A percentile compares a stretch with the other conserved stretches of the same genome.
phyloP scores from a whole-genome alignment of 257 asterid species.

The Rauvolfia tetraphylla region DNA sequence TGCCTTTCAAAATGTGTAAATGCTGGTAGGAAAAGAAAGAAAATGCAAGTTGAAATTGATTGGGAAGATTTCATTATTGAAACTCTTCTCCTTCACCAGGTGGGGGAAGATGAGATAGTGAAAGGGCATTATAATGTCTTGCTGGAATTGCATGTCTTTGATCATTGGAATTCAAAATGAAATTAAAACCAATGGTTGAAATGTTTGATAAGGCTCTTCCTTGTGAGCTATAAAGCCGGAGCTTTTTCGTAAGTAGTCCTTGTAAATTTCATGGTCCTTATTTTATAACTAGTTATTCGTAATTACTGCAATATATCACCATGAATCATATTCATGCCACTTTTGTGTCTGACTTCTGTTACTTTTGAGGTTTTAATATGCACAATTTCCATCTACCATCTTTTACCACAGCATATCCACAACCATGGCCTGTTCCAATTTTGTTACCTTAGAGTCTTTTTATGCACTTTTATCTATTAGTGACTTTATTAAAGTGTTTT shows the following conservation, averaged over 20 bases:
- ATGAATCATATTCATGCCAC: neutral
- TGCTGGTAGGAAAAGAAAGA: constrained; percentile 39
- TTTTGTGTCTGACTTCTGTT: neutral
- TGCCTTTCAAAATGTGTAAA: constrained; percentile 24
- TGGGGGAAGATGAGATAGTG: constrained; percentile 71
- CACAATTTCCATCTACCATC: neutral
- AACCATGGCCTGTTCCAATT: neutral
- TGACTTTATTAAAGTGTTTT: neutral
- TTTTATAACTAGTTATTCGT: neutral
- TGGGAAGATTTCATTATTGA: constrained; percentile 88
- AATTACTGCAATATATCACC: neutral
- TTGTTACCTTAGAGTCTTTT: neutral
- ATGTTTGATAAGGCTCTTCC: neutral
- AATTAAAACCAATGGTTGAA: neutral
- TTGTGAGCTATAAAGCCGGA: neutral
- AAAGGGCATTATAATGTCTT: constrained; percentile 70
- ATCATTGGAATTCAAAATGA: constrained; percentile 20
- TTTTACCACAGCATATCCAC: neutral
- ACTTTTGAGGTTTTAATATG: neutral
- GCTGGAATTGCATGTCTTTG: constrained; percentile 73
- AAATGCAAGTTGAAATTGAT: constrained; percentile 38
- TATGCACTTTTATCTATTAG: neutral
- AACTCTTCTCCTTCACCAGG: constrained; percentile 76
- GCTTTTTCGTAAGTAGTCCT: neutral
- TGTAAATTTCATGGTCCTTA: neutral